Evolutionary conservation across 805 yeast genomes (phyloP), one percentile per base, ranked within the genome.

Genomic region (Kodamaea nitidulidarum): DNA sequence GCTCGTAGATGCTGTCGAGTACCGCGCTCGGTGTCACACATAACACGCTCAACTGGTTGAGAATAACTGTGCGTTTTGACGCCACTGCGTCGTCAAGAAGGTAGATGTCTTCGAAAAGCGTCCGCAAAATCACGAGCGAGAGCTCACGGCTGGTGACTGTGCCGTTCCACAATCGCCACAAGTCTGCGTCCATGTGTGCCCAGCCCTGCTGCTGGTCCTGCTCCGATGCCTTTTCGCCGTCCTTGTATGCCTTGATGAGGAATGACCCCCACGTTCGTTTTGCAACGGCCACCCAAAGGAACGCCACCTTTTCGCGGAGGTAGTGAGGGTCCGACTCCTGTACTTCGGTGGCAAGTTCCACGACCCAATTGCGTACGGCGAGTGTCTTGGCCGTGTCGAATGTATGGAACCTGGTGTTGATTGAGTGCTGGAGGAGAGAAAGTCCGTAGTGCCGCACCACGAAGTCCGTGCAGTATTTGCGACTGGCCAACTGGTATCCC

Each of bases 71-170:
- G 52, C 98, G 73, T 48, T 80, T 83, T 24, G 90, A 71, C 2
- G 96, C 96, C 15, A 88, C 76, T 16, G 96, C 84, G 56, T 93
- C 99, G 49, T 93, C 98, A 35, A 93, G 70, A 37, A 95, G 67
- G 55, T 88, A 93, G 8, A 93, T 78, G 56, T 93, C 99, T 62
- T 93, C 99, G 55, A 91, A 93, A 12, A 93, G 62, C 3, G 95
- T 88, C 53, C 96, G 70, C 48, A 87, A 76, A 4, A 93, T 84
- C 34, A 84, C 78, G 16, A 91, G 65, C 2, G 90, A 71, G 35
- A 93, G 65, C 54, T 88, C 96, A 46, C 95, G 71, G 3, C 90
- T 73, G 16, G 77, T 73, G 12, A 70, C 61, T 38, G 75, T 76
- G 43, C 64, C 66, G 41, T 74, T 70, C 98, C 98, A 93, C 46